phyloP scores from a whole-genome alignment of 2,329 filamentous ascomycete genomes.

The Penicillium sp. region DNA sequence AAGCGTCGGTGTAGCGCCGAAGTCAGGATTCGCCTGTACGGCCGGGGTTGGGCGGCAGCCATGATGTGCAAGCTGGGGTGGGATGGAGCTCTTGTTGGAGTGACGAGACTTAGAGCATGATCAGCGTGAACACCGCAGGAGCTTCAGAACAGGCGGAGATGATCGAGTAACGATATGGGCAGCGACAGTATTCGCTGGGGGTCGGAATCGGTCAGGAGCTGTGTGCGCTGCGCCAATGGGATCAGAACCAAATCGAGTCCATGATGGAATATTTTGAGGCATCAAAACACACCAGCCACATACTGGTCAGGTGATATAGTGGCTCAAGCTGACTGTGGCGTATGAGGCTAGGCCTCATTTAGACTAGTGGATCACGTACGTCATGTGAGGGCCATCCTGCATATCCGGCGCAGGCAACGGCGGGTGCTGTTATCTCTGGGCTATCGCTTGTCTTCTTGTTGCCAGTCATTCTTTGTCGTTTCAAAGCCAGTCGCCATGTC shows the following conservation, averaged over 20 bases:
- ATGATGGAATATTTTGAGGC: conserved; percentile 30
- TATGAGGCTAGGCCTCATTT: conserved; percentile 10
- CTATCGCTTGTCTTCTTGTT: conserved; percentile 5
- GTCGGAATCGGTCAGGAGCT: conserved; percentile 8
- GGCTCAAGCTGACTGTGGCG: conserved; percentile 3
- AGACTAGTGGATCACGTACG: conserved; percentile 19
- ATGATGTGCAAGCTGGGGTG: conserved; percentile 31
- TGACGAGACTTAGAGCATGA: conserved; percentile 24
- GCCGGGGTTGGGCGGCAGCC: conserved; percentile 41
- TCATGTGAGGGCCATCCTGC: conserved; percentile 33
- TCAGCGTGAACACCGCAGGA: conserved; percentile 17
- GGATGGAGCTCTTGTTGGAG: conserved; percentile 26
- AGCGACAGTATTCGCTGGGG: conserved; percentile 6
- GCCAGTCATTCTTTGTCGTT: conserved; percentile 2
- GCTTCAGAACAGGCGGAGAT: conserved; percentile 10
- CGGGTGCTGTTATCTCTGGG: conserved; percentile 16
- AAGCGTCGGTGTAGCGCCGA: conserved; percentile 85
- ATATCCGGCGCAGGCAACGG: conserved; percentile 25
- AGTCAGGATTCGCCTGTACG: conserved; percentile 86
- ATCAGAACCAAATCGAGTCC: conserved; percentile 11
- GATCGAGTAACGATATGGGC: conserved; percentile 1
- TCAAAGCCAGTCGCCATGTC: conserved; percentile 61
- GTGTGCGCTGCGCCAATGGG: conserved; percentile 11
- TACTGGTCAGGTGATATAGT: conserved; percentile 26
- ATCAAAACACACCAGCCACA: conserved; percentile 37